Conservation (phyloP, 2,329 filamentous ascomycete genomes). For the Anisogramma anomala region DNA sequence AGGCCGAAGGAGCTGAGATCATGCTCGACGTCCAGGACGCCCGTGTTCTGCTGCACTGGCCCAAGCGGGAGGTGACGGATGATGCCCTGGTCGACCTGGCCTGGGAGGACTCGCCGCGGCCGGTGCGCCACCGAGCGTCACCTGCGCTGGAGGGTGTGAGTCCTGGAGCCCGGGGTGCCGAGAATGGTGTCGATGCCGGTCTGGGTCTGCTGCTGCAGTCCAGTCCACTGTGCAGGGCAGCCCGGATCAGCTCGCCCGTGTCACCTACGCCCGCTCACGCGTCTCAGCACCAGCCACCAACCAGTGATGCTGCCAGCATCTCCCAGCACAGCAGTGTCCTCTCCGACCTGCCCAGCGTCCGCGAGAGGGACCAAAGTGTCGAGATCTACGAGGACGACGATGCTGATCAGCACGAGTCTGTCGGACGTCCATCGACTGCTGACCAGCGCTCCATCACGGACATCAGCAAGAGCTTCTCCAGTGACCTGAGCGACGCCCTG, state of each 20-base stretch:
- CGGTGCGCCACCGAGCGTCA: slow-evolving; percentile 20
- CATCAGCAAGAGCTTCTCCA: slow-evolving; percentile 41
- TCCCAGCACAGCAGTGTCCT: slow-evolving; percentile 20
- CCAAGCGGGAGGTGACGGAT: slow-evolving; percentile 42
- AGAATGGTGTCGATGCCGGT: slow-evolving; percentile 17
- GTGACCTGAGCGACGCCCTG: slow-evolving; percentile 40
- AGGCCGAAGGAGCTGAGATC: slow-evolving; percentile 78
- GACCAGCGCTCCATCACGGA: slow-evolving; percentile 38
- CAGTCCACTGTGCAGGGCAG: slow-evolving; percentile 44
- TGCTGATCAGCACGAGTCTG: slow-evolving; percentile 36
- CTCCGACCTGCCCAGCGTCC: slow-evolving; percentile 26
- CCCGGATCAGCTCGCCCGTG: slow-evolving; percentile 60
- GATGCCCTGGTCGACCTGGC: slow-evolving; percentile 53
- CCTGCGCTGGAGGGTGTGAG: slow-evolving; percentile 14
- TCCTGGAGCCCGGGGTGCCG: slow-evolving; percentile 24
- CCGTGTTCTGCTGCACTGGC: slow-evolving; percentile 83
- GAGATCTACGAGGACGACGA: slow-evolving; percentile 66
- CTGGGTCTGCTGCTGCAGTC: slow-evolving; percentile 42
- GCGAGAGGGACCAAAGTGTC: slow-evolving; percentile 25
- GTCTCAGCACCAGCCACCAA: slow-evolving; percentile 8
- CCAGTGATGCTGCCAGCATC: slow-evolving; percentile 27
- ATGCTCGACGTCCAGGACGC: slow-evolving; percentile 93
- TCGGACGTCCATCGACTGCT: neutral
- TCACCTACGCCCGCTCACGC: slow-evolving; percentile 47
- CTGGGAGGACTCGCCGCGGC: slow-evolving; percentile 55